Base-by-base conservation (phyloP, 345 rosid genomes). In the Punica granatum region DNA sequence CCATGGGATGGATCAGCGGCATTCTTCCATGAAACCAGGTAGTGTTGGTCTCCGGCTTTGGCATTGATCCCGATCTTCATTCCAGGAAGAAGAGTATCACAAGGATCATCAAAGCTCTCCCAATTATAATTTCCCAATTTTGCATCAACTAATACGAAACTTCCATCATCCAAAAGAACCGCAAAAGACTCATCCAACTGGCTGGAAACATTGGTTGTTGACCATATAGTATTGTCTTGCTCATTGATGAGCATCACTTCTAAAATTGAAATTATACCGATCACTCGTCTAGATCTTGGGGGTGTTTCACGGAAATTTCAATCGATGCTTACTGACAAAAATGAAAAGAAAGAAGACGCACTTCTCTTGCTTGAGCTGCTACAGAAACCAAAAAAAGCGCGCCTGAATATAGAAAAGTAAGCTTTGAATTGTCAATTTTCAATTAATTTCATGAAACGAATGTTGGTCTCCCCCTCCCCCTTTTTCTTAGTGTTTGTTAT, bases 31-130 rank as follows among this genome's bases (percentile, higher is more conserved):
- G 81, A 74, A 32, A 35, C 74, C 28, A 82, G 15, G 54, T 54
- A 70, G 58, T 66, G 67, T 26, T 74, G 51, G 0, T 66, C 10
- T 23, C 72, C 70, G 37, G 39, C 19, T 68, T 23, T 28, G 21
- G 12, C 16, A 64, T 76, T 72, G 73, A 77, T 68, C 3, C 85
- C 82, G 1, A 81, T 13, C 58, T 71, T 78, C 85, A 81, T 81
- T 42, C 64, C 76, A 4, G 85, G 73, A 16, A 81, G 44, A 31
- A 76, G 0, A 35, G 80, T 81, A 43, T 81, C 85, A 4, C 65
- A 68, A 10, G 78, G 82, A 42, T 76, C 32, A 54, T 78, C 80
- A 58, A 81, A 81, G 61, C 82, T 78, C 36, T 69, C 77, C 83
- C 85, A 82, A 16, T 74, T 3, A 43, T 34, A 51, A 13, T 48